Conservation (phyloP, 306 rosid species). For the Vigna nakashimae region DNA sequence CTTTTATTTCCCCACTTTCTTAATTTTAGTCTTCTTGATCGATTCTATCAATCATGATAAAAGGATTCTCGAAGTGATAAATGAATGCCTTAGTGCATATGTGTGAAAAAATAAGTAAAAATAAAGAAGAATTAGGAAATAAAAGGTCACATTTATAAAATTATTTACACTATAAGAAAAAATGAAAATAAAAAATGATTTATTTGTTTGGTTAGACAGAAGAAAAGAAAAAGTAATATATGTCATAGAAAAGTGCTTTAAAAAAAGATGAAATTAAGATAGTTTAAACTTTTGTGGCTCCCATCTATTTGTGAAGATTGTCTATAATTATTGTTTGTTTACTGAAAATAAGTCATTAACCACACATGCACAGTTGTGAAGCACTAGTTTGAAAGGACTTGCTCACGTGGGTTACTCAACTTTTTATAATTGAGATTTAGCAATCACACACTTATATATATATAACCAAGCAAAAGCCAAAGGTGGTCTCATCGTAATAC, state of each 20-base stretch:
- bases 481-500: too few species aligned
- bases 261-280: background rate
- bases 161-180: too few species aligned
- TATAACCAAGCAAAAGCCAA: too few species aligned
- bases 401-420: conserved; percentile 44
- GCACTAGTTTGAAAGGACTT: conserved; percentile 48
- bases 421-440: background rate
- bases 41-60: background rate
- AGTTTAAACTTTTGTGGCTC: background rate
- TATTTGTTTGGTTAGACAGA: too few species aligned
- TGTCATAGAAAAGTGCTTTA: too few species aligned
- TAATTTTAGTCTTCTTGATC: background rate
- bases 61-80: background rate
- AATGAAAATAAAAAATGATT: too few species aligned
- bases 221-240: too few species aligned
- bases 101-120: background rate
- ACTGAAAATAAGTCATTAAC: conserved; percentile 51
- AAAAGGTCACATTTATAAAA: too few species aligned
- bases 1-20: too few species aligned
- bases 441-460: too few species aligned
- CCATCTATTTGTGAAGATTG: background rate
- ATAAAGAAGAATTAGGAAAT: background rate
- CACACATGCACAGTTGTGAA: conserved; percentile 51
- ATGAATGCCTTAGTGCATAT: background rate
- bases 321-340: background rate